Conservation (phyloP, 2,329 filamentous ascomycete genomes). For the Achaetomium macrosporum region DNA sequence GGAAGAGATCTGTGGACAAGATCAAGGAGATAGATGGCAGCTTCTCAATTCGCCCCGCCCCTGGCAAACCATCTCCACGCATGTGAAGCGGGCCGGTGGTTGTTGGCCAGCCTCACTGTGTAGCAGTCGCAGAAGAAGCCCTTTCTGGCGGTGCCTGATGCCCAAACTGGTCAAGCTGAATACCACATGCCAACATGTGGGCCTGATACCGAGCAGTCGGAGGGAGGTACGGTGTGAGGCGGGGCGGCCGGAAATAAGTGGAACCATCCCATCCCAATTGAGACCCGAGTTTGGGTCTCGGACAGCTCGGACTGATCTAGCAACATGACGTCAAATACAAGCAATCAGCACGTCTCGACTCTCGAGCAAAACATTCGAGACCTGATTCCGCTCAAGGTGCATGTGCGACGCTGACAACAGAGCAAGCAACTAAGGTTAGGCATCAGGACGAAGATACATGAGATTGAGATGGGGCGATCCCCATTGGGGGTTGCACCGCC, state of each 20-base stretch:
- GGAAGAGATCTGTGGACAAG: slow-evolving; percentile 42
- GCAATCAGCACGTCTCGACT: neutral
- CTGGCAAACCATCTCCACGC: slow-evolving; percentile 2
- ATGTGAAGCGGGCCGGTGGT: slow-evolving; percentile 2
- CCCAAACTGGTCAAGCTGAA: neutral
- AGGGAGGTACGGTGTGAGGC: neutral
- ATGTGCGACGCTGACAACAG: neutral
- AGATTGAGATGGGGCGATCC: slow-evolving; percentile 1
- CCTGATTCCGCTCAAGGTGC: neutral
- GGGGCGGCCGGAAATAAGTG: slow-evolving; percentile 6
- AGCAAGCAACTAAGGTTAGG: neutral
- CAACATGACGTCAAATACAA: slow-evolving; percentile 13
- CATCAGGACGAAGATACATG: too few relatives aligned
- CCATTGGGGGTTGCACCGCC: slow-evolving; percentile 8
- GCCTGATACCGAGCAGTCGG: slow-evolving; percentile 4
- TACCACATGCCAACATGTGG: too few relatives aligned
- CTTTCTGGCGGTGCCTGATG: neutral
- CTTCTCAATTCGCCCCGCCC: slow-evolving; percentile 28
- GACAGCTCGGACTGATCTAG: neutral
- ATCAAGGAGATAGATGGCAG: slow-evolving; percentile 44
- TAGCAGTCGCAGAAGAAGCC: neutral
- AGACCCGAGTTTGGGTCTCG: too few relatives aligned
- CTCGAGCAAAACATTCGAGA: neutral
- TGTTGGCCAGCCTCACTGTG: neutral
- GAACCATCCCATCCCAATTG: neutral